Conservation (phyloP, 208 protist species). For the Blechomonas ayalai region DNA sequence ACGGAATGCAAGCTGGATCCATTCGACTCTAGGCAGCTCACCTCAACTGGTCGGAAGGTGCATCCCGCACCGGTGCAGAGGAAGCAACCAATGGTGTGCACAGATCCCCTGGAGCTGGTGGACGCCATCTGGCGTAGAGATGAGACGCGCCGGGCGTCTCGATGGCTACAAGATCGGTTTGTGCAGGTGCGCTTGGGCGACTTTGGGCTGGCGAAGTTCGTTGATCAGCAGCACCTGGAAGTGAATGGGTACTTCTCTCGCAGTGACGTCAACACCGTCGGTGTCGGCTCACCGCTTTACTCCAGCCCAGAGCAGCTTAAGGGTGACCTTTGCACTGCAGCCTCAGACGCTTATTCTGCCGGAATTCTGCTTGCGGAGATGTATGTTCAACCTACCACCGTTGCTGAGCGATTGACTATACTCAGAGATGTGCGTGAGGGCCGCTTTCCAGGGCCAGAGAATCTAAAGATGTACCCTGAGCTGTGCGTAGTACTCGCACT, state of each 20-base stretch:
- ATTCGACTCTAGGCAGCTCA: too few species aligned
- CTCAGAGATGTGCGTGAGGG: conserved; percentile 54
- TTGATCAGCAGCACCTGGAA: conserved; percentile 15
- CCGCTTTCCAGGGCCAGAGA: conserved; percentile 12
- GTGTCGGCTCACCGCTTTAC: conserved; percentile 83
- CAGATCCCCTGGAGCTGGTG: too few species aligned
- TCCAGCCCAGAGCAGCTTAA: conserved; percentile 80
- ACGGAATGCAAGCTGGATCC: too few species aligned
- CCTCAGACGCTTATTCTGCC: conserved; percentile 60
- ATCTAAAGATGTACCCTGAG: conserved; percentile 54
- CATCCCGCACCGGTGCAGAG: too few species aligned
- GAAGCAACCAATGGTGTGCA: too few species aligned
- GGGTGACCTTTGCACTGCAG: conserved; percentile 40
- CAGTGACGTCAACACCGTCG: conserved; percentile 55
- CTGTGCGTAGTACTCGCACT: conserved; percentile 38
- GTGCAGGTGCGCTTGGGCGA: conserved; percentile 75
- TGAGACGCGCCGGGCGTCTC: conserved; percentile 1
- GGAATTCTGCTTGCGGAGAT: conserved; percentile 78
- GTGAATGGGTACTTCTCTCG: conserved; percentile 27
- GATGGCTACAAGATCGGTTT: conserved; percentile 37
- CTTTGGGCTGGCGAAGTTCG: conserved; percentile 66
- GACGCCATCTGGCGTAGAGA: too few species aligned
- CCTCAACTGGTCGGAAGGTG: too few species aligned
- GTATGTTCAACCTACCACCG: conserved; percentile 74
- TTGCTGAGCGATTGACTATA: conserved; percentile 54